phyloP scores from a whole-genome alignment of 2,329 filamentous ascomycete genomes.

The Zalaria sp. region DNA sequence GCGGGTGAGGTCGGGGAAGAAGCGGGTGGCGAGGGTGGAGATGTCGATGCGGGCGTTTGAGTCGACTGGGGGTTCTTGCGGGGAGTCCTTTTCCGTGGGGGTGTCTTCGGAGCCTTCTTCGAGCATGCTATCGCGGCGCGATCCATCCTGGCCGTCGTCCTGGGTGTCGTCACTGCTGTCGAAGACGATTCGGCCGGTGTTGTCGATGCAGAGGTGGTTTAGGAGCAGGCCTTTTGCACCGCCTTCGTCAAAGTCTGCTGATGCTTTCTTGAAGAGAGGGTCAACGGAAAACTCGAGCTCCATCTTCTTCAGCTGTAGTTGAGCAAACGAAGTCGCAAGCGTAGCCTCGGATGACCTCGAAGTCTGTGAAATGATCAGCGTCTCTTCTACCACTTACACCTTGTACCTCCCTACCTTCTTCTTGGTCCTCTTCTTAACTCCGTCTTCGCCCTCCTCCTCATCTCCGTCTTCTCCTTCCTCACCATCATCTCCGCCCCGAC shows the following conservation, averaged over 20 bases:
- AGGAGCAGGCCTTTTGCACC: slow-evolving; percentile 89
- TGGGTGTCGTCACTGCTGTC: slow-evolving; percentile 85
- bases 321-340: slow-evolving; percentile 72
- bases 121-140: slow-evolving; percentile 21
- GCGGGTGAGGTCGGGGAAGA: slow-evolving; percentile 66
- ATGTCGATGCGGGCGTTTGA: slow-evolving; percentile 69
- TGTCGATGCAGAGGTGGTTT: slow-evolving; percentile 94
- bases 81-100: slow-evolving; percentile 29
- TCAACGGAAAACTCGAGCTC: slow-evolving; percentile 95
- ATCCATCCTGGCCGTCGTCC: slow-evolving; percentile 30
- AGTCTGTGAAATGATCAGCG: slow-evolving; percentile 32
- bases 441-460: slow-evolving; percentile 35
- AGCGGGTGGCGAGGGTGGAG: slow-evolving; percentile 56
- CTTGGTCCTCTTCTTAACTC: slow-evolving; percentile 45
- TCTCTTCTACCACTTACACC: not conserved
- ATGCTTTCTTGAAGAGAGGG: slow-evolving; percentile 97
- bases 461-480: slow-evolving; percentile 47
- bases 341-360: slow-evolving; percentile 78
- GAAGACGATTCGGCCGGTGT: slow-evolving; percentile 85
- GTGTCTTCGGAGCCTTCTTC: slow-evolving; percentile 29
- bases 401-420: slow-evolving; percentile 52
- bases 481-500: slow-evolving; percentile 37
- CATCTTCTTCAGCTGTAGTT: slow-evolving; percentile 90
- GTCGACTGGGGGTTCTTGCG: slow-evolving; percentile 21
- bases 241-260: slow-evolving; percentile 95